A percentile compares a stretch with the other conserved stretches of the same genome.
These are phyloP conservation scores for Peronospora destructor DNA, from an alignment of 352 stramenopile genomes.

Conservation along the genomic window DNA sequence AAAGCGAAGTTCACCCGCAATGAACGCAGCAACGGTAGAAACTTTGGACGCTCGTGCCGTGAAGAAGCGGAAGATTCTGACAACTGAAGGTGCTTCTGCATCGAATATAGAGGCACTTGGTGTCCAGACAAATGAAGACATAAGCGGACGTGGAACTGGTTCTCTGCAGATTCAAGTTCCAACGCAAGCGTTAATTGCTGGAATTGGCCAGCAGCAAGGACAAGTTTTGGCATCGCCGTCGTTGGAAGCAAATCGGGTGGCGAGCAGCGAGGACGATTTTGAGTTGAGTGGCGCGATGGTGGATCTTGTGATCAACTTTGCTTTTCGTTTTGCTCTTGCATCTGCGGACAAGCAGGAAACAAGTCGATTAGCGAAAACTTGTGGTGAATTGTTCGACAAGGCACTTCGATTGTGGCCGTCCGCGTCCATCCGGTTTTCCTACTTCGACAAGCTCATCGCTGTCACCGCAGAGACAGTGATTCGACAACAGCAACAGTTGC, in stretches of 20 bases:
- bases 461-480: slow-evolving; percentile 82
- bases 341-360: slow-evolving; percentile 88
- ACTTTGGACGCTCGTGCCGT: slow-evolving; percentile 18
- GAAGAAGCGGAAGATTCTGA: slow-evolving; percentile 48
- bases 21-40: slow-evolving; percentile 14
- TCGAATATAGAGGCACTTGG: slow-evolving; percentile 17
- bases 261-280: slow-evolving; percentile 77
- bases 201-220: slow-evolving; percentile 9
- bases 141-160: not conserved
- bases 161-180: slow-evolving; percentile 14
- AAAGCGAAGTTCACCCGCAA: slow-evolving; percentile 30
- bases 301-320: slow-evolving; percentile 90
- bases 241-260: slow-evolving; percentile 18
- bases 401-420: slow-evolving; percentile 81
- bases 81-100: slow-evolving; percentile 6
- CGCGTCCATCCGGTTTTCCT: slow-evolving; percentile 81
- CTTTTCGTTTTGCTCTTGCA: slow-evolving; percentile 79
- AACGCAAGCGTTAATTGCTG: slow-evolving; percentile 1
- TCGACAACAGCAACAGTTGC: slow-evolving; percentile 60
- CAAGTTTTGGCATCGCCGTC: slow-evolving; percentile 17
- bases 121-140: slow-evolving; percentile 13
- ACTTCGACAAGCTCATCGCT: slow-evolving; percentile 88
- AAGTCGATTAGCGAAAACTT: slow-evolving; percentile 83
- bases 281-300: slow-evolving; percentile 83
- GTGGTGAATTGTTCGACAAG: slow-evolving; percentile 83